phyloP scores from a whole-genome alignment of 305 asterid species.

The Ilex paraguariensis region DNA sequence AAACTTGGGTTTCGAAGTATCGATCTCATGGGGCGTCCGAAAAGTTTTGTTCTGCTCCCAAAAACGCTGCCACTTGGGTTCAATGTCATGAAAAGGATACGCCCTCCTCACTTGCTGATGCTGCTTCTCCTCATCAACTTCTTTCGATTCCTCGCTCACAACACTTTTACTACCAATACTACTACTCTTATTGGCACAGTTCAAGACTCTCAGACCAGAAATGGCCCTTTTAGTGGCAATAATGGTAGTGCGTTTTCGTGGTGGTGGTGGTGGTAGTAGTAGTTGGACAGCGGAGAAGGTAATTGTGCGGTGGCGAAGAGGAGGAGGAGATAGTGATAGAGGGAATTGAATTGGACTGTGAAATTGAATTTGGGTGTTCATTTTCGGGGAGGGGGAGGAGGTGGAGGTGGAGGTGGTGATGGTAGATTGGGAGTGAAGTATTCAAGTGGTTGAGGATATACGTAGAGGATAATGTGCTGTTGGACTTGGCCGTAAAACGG shows the following conservation, averaged over 20 bases:
- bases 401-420: neutral
- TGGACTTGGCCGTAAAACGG: too few species aligned
- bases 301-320: slow-evolving; percentile 19
- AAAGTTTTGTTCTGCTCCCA: slow-evolving; percentile 86
- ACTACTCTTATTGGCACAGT: slow-evolving; percentile 15
- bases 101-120: slow-evolving; percentile 53
- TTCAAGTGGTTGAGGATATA: too few species aligned
- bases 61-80: slow-evolving; percentile 83
- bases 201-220: slow-evolving; percentile 28
- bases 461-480: too few species aligned
- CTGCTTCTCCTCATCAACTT: slow-evolving; percentile 15
- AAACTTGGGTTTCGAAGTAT: slow-evolving; percentile 85
- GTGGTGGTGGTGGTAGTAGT: slow-evolving; percentile 11
- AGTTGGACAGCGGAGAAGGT: slow-evolving; percentile 2
- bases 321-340: slow-evolving; percentile 25
- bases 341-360: slow-evolving; percentile 23
- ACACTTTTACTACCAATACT: slow-evolving; percentile 6
- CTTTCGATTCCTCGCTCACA: slow-evolving; percentile 2
- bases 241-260: slow-evolving; percentile 6
- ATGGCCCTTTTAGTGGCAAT: slow-evolving; percentile 2
- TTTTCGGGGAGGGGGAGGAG: slow-evolving; percentile 13
- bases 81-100: slow-evolving; percentile 80
- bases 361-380: slow-evolving; percentile 56
- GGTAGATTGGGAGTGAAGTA: slow-evolving; percentile 7
- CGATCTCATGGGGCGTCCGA: slow-evolving; percentile 82